These are phyloP conservation scores for Pisolithus orientalis DNA, from an alignment of 768 basidiomycete genomes.

Conservation along the genomic window DNA sequence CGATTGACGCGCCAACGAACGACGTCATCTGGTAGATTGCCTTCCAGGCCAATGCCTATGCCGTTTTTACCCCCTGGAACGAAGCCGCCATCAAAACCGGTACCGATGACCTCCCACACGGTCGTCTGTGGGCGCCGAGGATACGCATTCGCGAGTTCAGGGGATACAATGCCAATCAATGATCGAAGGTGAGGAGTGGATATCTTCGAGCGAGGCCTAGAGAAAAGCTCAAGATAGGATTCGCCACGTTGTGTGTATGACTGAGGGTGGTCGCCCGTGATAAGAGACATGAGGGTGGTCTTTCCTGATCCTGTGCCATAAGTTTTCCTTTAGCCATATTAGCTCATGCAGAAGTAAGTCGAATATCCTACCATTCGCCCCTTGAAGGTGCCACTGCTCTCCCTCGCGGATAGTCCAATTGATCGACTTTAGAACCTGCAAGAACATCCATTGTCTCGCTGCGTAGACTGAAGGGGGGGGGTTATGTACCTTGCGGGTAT, in stretches of 20 bases:
- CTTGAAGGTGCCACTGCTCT: conserved; percentile 86
- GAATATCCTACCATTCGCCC: conserved; percentile 66
- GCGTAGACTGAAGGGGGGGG: no score
- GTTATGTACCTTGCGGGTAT: conserved; percentile 45
- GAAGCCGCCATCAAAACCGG: conserved; percentile 87
- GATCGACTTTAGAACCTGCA: conserved; percentile 67
- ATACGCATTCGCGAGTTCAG: conserved; percentile 89
- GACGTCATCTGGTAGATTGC: conserved; percentile 27
- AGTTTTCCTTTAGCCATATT: not conserved
- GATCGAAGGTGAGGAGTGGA: conserved; percentile 64
- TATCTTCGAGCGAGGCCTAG: conserved; percentile 52
- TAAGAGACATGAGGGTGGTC: conserved; percentile 82
- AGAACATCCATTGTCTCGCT: not conserved
- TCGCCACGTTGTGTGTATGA: conserved; percentile 66
- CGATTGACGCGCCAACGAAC: conserved; percentile 34
- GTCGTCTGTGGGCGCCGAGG: conserved; percentile 63
- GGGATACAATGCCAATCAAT: conserved; percentile 75
- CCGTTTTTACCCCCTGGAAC: conserved; percentile 40
- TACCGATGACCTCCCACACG: conserved; percentile 77
- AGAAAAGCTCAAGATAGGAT: conserved; percentile 51
- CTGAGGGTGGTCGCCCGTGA: conserved; percentile 94
- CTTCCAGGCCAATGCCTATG: conserved; percentile 43
- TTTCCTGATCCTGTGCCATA: conserved; percentile 74
- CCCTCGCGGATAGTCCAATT: conserved; percentile 80
- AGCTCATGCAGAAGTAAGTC: not conserved